Conservation (phyloP, 148 eudicot genomes). For the Vaccinium corymbosum region DNA sequence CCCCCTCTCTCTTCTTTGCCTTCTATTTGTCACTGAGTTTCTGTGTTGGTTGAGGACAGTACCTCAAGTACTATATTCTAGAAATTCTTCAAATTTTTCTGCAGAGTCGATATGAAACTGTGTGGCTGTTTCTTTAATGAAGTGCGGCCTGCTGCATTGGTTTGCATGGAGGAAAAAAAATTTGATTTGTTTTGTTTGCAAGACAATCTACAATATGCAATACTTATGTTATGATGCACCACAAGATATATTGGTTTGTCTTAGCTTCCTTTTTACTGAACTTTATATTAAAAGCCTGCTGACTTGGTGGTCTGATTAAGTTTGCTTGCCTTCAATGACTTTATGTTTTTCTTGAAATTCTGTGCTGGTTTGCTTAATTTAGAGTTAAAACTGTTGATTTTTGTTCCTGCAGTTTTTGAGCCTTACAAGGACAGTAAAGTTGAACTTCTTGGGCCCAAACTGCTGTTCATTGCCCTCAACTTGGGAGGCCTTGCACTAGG, state of each 20-base stretch:
- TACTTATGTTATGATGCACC: not conserved
- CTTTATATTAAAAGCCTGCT: not conserved
- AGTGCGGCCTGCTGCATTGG: not conserved
- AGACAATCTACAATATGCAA: not conserved
- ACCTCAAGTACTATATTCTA: not conserved
- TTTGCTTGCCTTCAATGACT: not conserved
- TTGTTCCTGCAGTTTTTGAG: slow-evolving; percentile 66
- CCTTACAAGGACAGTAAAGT: slow-evolving; percentile 84
- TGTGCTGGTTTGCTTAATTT: not conserved
- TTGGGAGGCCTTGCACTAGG: slow-evolving; percentile 78
- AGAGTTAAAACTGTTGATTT: not conserved
- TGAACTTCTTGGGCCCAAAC: slow-evolving; percentile 76
- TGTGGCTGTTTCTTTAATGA: not conserved
- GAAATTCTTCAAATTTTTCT: not conserved
- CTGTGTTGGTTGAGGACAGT: not conserved
- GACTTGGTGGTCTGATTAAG: not conserved
- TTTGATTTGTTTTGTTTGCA: not conserved
- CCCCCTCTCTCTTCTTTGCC: not conserved
- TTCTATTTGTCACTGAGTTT: not conserved
- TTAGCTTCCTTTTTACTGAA: not conserved
- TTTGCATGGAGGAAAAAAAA: not conserved
- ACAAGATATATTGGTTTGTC: not conserved
- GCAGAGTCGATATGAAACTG: not conserved
- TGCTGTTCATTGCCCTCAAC: slow-evolving; percentile 76
- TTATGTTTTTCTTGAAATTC: not conserved